Evolutionary conservation across 164 flowering plant species (phyloP), one percentile per base, ranked within the genome.

Genomic region (Magnolia kwangsiensis): DNA sequence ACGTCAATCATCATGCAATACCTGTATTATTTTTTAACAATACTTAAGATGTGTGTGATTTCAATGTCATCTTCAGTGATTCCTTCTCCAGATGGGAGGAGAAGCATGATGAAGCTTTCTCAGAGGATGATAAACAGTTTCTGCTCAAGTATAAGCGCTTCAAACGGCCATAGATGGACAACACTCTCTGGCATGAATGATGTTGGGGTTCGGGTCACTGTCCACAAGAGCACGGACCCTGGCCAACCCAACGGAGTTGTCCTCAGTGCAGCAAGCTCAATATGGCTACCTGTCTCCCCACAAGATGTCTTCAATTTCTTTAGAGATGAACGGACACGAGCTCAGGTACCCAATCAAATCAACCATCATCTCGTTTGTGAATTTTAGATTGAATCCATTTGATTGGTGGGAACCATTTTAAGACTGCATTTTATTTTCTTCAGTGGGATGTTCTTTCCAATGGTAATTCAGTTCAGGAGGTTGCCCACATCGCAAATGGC

Each of bases 401-500:
- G 2, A 14, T 66, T 20, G 3, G 67, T 24, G n/a, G 20, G 10
- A 29, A 68, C 51, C 61, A 11, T 10, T 8, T 51, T 55, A 19
- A 9, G 69, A 51, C 50, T 67, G 10, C 8, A 20, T 50, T 75
- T 50, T 29, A 8, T 50, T 1, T 16, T 67, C n/a, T 55, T n/a
- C 80, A 89, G 87, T 96, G 98, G 98, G 99, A 96, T 80, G 85
- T 91, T 37, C 76, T 92, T 14, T 89, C 92, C 24, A 83, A 79
- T 63, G 93, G 90, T 5, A 89, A 87, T 66, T 80, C 89, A 7
- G 81, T 91, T 77, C 89, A 89, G 61, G 89, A 90, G 80, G 87
- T 91, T 80, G 51, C 85, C 29, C 90, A 80, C 63, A 82, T 93
- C 59, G 69, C 91, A 63, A 93, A 90, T 80, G 91, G 94, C 55